These are phyloP conservation scores for Globisporangium carolinianum DNA, from an alignment of 352 stramenopile species.

Conservation along the genomic window DNA sequence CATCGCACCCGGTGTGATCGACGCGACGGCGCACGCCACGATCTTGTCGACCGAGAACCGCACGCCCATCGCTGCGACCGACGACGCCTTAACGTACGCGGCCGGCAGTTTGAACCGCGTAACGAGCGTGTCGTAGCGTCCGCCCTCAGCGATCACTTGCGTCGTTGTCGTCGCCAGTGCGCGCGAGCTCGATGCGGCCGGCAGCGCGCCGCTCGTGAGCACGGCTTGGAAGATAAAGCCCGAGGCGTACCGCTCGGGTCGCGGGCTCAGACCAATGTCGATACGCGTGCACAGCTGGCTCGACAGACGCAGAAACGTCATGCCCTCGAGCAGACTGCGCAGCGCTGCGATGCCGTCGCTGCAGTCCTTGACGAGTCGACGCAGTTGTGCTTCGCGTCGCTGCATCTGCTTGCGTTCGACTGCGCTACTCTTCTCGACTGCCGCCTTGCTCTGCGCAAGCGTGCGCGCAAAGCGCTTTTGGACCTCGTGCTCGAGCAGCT, in stretches of 20 bases:
- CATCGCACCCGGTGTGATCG: constrained; percentile 19
- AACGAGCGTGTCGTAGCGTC: constrained; percentile 77
- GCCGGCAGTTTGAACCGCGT: constrained; percentile 79
- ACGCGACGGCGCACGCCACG: constrained; percentile 54
- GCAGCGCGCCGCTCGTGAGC: constrained; percentile 20
- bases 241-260: constrained; percentile 68
- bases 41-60: constrained; percentile 86
- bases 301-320: constrained; percentile 57
- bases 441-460: constrained; percentile 20
- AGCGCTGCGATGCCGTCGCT: constrained; percentile 59
- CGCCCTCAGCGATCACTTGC: constrained; percentile 77
- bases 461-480: constrained; percentile 53
- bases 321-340: constrained; percentile 57
- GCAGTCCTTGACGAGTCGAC: constrained; percentile 61
- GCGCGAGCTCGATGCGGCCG: constrained; percentile 17
- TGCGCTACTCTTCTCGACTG: constrained; percentile 9
- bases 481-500: constrained; percentile 60
- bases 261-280: constrained; percentile 69
- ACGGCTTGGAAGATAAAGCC: constrained; percentile 84
- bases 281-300: constrained; percentile 58
- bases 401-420: constrained; percentile 48
- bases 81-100: constrained; percentile 61
- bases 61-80: constrained; percentile 74
- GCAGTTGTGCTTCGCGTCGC: constrained; percentile 55
- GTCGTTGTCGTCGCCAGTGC: constrained; percentile 27